These are phyloP conservation scores for Wickerhamiella hasegawae DNA, from an alignment of 805 yeast genomes.

Conservation along the genomic window DNA sequence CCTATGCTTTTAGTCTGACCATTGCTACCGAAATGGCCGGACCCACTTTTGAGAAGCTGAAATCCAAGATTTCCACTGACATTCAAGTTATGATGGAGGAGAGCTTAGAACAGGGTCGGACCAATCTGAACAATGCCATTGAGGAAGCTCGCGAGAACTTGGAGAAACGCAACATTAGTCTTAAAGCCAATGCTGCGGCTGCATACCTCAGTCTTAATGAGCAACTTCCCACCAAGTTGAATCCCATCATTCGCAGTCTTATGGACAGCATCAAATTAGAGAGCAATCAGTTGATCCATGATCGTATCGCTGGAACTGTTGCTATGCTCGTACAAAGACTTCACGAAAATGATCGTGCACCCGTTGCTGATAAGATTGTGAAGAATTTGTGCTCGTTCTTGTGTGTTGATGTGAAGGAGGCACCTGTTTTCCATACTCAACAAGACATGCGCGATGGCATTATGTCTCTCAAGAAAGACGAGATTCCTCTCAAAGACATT, in stretches of 20 bases:
- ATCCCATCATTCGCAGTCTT: constrained; percentile 71
- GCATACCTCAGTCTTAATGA: constrained; percentile 41
- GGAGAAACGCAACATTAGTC: constrained; percentile 30
- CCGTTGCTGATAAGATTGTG: constrained; percentile 74
- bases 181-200: constrained; percentile 63
- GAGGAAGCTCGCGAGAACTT: constrained; percentile 46
- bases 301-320: constrained; percentile 53
- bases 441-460: constrained; percentile 37
- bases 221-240: constrained; percentile 65
- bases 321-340: constrained; percentile 48
- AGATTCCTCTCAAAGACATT: constrained; percentile 38
- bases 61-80: constrained; percentile 46
- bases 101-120: constrained; percentile 63
- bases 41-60: constrained; percentile 50
- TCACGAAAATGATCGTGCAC: constrained; percentile 37
- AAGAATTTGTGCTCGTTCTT: constrained; percentile 83
- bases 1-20: constrained; percentile 73
- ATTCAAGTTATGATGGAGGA: constrained; percentile 55
- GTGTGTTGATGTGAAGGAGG: constrained; percentile 91
- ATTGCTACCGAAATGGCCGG: constrained; percentile 55
- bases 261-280: constrained; percentile 88
- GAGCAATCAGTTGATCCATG: constrained; percentile 47
- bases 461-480: constrained; percentile 48
- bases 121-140: constrained; percentile 48
- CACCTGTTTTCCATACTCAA: constrained; percentile 75